Evolutionary conservation across 208 protist species (phyloP).

Genomic region (Crithidia brevicula): DNA sequence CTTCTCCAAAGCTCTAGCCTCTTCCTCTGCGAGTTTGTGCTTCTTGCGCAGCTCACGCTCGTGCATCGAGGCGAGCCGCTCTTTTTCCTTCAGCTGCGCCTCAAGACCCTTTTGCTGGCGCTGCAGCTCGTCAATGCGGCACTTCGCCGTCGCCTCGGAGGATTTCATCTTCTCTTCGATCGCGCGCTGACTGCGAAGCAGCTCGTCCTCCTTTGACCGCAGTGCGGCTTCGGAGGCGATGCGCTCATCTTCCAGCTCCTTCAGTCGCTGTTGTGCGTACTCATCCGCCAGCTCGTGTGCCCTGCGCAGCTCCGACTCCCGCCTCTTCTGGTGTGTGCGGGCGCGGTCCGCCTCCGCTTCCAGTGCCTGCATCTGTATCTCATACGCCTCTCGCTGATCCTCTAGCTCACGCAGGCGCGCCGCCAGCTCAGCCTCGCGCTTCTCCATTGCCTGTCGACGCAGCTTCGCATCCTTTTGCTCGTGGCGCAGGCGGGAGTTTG

Average conservation of each 20-base stretch:
- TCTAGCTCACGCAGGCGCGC: constrained; percentile 57
- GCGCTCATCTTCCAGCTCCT: constrained; percentile 63
- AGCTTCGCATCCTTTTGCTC: constrained; percentile 56
- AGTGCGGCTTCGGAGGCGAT: constrained; percentile 47
- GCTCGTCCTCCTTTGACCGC: constrained; percentile 49
- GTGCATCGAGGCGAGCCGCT: constrained; percentile 38
- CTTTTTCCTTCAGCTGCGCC: constrained; percentile 48
- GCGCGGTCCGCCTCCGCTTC: constrained; percentile 61
- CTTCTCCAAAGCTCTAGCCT: constrained; percentile 42
- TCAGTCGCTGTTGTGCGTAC: constrained; percentile 38
- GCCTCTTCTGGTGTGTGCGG: constrained; percentile 44
- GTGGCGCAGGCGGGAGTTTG: constrained; percentile 47
- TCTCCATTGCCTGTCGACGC: constrained; percentile 51
- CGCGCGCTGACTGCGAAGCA: constrained; percentile 44
- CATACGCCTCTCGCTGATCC: constrained; percentile 61
- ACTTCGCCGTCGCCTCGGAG: constrained; percentile 42
- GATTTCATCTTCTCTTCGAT: constrained; percentile 54
- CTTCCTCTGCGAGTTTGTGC: constrained; percentile 43
- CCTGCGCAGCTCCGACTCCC: constrained; percentile 51
- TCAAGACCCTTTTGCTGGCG: constrained; percentile 56
- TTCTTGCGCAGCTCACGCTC: constrained; percentile 52
- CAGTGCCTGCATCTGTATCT: constrained; percentile 68
- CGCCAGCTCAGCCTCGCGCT: constrained; percentile 60
- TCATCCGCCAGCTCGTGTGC: constrained; percentile 38
- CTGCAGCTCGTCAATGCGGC: constrained; percentile 63